phyloP scores from a whole-genome alignment of 805 yeast species.

The Teunomyces stri region DNA sequence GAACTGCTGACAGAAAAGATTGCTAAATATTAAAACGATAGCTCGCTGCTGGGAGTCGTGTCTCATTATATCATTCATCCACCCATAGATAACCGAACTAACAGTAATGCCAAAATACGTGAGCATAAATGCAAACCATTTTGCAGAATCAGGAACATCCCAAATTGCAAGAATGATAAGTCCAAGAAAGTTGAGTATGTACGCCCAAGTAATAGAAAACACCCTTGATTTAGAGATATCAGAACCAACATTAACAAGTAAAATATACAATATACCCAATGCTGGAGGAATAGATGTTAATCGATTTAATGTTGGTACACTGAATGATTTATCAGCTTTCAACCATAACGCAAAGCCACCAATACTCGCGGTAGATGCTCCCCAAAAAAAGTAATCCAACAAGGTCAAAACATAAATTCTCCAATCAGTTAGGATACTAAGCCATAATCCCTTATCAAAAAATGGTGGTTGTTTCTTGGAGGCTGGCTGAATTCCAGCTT shows the following conservation, averaged over 20 bases:
- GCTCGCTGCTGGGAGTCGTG: conserved; percentile 21
- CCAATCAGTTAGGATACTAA: conserved; percentile 26
- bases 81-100: conserved; percentile 21
- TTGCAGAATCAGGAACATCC: conserved; percentile 21
- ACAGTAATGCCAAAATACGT: conserved; percentile 22
- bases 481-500: conserved; percentile 8
- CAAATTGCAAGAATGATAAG: conserved; percentile 22
- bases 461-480: conserved; percentile 18
- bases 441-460: conserved; percentile 26
- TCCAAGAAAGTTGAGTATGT: conserved; percentile 25
- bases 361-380: conserved; percentile 40
- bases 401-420: conserved; percentile 27
- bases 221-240: conserved; percentile 51
- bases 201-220: conserved; percentile 51
- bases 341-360: conserved; percentile 51
- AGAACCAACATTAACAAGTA: conserved; percentile 47
- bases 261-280: conserved; percentile 50
- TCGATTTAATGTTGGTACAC: conserved; percentile 31
- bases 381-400: conserved; percentile 18
- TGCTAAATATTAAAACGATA: conserved; percentile 19
- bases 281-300: conserved; percentile 58
- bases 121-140: conserved; percentile 25
- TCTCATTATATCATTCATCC: conserved; percentile 25
- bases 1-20: conserved; percentile 19
- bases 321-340: conserved; percentile 15